phyloP scores from a whole-genome alignment of 2,329 filamentous ascomycete genomes.

The Scytalidium lignicola region DNA sequence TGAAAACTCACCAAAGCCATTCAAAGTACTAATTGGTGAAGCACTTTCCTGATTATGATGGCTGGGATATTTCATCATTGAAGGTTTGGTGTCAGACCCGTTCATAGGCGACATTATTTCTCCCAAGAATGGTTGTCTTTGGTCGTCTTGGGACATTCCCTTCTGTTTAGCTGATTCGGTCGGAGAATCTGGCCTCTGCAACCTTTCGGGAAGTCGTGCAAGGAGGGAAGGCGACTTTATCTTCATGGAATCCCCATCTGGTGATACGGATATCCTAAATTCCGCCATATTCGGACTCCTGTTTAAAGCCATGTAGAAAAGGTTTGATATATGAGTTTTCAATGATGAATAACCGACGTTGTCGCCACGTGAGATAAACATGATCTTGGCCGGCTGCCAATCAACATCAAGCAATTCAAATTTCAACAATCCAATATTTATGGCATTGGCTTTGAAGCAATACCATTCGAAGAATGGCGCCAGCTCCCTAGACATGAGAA shows the following conservation, averaged over 20 bases:
- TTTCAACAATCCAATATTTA: background rate
- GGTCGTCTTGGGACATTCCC: background rate
- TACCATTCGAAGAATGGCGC: background rate
- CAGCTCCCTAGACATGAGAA: background rate
- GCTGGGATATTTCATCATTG: background rate
- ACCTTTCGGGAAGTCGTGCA: background rate
- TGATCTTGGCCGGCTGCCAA: background rate
- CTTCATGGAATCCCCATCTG: background rate
- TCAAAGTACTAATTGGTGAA: background rate
- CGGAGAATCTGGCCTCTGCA: background rate
- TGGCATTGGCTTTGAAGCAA: background rate
- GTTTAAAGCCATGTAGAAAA: background rate
- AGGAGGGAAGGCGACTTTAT: background rate
- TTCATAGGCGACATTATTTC: background rate
- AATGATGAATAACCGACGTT: background rate
- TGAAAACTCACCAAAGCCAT: background rate
- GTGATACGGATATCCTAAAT: background rate
- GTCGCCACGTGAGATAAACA: background rate
- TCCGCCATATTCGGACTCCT: background rate
- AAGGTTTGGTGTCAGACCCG: background rate
- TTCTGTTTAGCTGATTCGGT: background rate
- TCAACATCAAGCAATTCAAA: background rate
- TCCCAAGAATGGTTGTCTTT: background rate
- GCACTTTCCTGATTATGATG: background rate
- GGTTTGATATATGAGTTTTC: background rate